phyloP scores from a whole-genome alignment of 2,329 filamentous ascomycete genomes.

The Cytospora mali region DNA sequence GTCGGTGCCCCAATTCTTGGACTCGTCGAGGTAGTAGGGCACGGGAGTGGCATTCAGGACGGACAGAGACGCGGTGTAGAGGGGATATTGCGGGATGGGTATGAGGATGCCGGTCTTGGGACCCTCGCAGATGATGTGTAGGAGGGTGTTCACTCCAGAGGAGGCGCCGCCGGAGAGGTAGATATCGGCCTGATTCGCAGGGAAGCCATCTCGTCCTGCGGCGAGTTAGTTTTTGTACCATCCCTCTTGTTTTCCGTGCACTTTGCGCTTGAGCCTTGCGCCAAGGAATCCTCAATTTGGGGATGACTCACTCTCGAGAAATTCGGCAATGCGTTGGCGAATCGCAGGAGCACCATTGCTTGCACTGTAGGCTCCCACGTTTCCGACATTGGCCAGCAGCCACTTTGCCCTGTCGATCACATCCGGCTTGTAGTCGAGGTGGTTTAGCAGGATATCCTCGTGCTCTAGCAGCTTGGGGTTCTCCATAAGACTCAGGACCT shows the following conservation, averaged over 20 bases:
- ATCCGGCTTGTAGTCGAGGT: slow-evolving; percentile 86
- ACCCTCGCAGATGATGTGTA: slow-evolving; percentile 82
- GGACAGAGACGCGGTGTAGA: slow-evolving; percentile 91
- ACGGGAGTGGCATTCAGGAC: slow-evolving; percentile 85
- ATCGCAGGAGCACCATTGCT: slow-evolving; percentile 87
- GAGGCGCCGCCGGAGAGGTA: slow-evolving; percentile 93
- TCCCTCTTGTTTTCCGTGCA: not conserved
- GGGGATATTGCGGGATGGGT: slow-evolving; percentile 95
- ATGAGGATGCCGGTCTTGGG: slow-evolving; percentile 83
- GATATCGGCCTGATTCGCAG: slow-evolving; percentile 77
- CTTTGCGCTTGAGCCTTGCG: not conserved
- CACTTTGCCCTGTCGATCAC: slow-evolving; percentile 81
- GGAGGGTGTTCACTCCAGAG: slow-evolving; percentile 89
- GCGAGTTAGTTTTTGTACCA: slow-evolving; percentile 27
- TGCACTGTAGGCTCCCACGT: slow-evolving; percentile 94
- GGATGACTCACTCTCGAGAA: slow-evolving; percentile 74
- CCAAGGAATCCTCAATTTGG: too few relatives aligned
- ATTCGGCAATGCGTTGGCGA: slow-evolving; percentile 85
- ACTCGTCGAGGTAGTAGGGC: slow-evolving; percentile 91
- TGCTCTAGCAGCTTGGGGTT: slow-evolving; percentile 84
- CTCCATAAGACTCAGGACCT: slow-evolving; percentile 91
- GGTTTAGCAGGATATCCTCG: slow-evolving; percentile 73
- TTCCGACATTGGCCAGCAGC: slow-evolving; percentile 81
- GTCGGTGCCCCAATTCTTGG: slow-evolving; percentile 84
- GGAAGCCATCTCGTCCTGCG: slow-evolving; percentile 81